Evolutionary conservation across 164 flowering plant genomes (phyloP).

Genomic region (Dillenia turbinata): DNA sequence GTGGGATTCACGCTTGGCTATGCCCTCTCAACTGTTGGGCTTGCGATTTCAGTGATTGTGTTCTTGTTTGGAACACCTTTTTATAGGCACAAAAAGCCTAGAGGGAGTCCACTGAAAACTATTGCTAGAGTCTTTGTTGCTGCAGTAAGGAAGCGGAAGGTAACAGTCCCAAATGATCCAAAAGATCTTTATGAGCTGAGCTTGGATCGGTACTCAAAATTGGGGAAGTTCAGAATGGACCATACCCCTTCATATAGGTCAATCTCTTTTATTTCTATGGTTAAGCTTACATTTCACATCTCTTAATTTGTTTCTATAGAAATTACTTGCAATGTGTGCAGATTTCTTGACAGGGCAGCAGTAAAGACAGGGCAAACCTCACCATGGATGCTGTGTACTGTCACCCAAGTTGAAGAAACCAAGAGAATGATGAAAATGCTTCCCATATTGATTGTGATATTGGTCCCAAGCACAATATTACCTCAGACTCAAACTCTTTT

Average conservation of each 20-base stretch:
- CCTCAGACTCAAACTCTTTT: slow-evolving; percentile 49
- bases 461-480: slow-evolving; percentile 40
- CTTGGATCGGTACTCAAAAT: slow-evolving; percentile 29
- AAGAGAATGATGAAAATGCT: slow-evolving; percentile 65
- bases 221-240: slow-evolving; percentile 32
- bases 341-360: slow-evolving; percentile 61
- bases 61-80: slow-evolving; percentile 42
- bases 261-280: slow-evolving; percentile 3
- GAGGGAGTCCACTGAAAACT: slow-evolving; percentile 51
- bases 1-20: slow-evolving; percentile 50
- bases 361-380: slow-evolving; percentile 28
- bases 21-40: slow-evolving; percentile 43
- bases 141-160: slow-evolving; percentile 36
- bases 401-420: slow-evolving; percentile 62
- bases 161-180: slow-evolving; percentile 30
- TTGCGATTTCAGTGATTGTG: slow-evolving; percentile 27
- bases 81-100: slow-evolving; percentile 46
- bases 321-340: slow-evolving; percentile 11
- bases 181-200: slow-evolving; percentile 49
- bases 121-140: slow-evolving; percentile 48
- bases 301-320: not conserved
- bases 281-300: not conserved
- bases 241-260: slow-evolving; percentile 47
- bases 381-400: slow-evolving; percentile 53
- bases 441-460: slow-evolving; percentile 30